Percentiles rank a stretch among this genome's conserved stretches.
Conservation (phyloP, 306 rosid species). For the Mimosa bimucronata region DNA sequence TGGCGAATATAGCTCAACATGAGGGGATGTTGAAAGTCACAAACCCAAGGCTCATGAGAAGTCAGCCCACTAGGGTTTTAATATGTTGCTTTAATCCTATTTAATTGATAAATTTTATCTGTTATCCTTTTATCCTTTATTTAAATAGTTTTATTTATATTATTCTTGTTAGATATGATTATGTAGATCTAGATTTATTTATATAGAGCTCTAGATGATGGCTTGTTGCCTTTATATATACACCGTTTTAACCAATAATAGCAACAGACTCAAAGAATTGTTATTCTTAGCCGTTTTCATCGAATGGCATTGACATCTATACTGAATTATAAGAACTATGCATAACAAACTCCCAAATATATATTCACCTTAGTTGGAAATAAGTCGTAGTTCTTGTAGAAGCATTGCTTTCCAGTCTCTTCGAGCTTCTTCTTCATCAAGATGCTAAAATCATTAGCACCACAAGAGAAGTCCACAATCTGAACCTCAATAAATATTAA, state of each 20-base stretch:
- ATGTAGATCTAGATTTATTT: background rate
- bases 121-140: background rate
- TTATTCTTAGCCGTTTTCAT: background rate
- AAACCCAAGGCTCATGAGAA: background rate
- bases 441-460: slow-evolving; percentile 89
- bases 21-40: background rate
- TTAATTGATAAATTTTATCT: background rate
- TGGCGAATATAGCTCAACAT: background rate
- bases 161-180: background rate
- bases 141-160: background rate
- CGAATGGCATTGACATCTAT: background rate
- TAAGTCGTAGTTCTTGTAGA: slow-evolving; percentile 71
- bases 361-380: slow-evolving; percentile 79
- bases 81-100: background rate
- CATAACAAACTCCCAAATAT: slow-evolving; percentile 11
- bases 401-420: slow-evolving; percentile 77
- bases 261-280: background rate
- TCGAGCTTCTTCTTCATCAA: slow-evolving; percentile 84
- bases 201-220: background rate
- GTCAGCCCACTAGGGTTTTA: background rate
- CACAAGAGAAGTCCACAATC: slow-evolving; percentile 97
- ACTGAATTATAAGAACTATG: slow-evolving; percentile 11
- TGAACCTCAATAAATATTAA: slow-evolving; percentile 49
- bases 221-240: background rate
- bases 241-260: background rate